These are phyloP conservation scores for Aspergillus sp. DNA, from an alignment of 2,329 filamentous ascomycete species.

Conservation along the genomic window DNA sequence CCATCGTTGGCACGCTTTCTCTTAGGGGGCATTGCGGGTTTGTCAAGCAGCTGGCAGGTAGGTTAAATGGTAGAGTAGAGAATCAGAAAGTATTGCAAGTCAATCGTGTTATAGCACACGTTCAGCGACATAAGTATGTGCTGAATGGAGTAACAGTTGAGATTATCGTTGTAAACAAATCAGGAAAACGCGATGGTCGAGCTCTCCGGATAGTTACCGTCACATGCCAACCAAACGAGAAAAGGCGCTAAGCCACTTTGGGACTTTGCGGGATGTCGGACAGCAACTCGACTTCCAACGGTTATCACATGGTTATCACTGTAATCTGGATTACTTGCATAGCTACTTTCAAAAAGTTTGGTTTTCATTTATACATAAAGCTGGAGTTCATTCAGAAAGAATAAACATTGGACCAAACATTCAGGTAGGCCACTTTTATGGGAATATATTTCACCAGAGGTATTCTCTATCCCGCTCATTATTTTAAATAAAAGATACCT, in stretches of 20 bases:
- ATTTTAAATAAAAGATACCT: constrained; percentile 6
- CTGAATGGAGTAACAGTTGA: background rate
- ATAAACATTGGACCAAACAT: background rate
- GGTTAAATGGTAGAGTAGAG: background rate
- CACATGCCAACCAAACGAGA: constrained; percentile 10
- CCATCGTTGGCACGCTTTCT: constrained; percentile 27
- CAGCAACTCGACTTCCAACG: background rate
- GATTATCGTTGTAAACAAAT: background rate
- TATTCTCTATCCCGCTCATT: background rate
- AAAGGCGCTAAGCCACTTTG: constrained; percentile 8
- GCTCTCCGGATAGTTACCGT: background rate
- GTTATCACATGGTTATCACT: background rate
- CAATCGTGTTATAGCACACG: background rate
- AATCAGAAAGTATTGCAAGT: background rate
- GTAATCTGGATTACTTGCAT: background rate
- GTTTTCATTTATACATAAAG: background rate
- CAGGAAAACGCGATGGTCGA: constrained; percentile 3
- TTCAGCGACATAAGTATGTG: background rate
- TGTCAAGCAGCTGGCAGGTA: background rate
- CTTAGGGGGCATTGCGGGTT: constrained; percentile 20
- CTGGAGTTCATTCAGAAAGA: background rate
- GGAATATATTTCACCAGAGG: background rate
- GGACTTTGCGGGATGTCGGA: background rate
- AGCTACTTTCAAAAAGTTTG: too few species aligned
- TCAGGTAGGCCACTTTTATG: background rate